Conservation (phyloP, 2,329 filamentous ascomycete genomes). For the Aspergillus sp. region DNA sequence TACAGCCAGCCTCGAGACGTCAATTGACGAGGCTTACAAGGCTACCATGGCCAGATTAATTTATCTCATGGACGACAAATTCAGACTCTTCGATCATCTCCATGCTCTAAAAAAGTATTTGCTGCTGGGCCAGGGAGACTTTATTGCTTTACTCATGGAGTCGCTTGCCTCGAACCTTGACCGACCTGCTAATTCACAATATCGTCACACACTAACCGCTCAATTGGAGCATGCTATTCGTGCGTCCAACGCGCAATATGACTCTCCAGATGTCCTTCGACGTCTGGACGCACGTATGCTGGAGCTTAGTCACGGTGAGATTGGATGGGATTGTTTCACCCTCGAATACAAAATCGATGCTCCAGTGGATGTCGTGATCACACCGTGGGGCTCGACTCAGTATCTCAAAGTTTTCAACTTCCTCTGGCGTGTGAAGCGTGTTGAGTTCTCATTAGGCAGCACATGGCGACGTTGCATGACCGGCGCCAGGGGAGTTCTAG, state of each 20-base stretch:
- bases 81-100: slow-evolving; percentile 91
- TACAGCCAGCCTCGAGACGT: slow-evolving; percentile 85
- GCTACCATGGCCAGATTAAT: slow-evolving; percentile 96
- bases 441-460: slow-evolving; percentile 88
- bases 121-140: slow-evolving; percentile 92
- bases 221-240: slow-evolving; percentile 97
- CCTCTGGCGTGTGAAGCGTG: slow-evolving; percentile 95
- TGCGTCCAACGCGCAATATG: slow-evolving; percentile 95
- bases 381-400: slow-evolving; percentile 91
- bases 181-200: slow-evolving; percentile 93
- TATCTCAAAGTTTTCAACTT: slow-evolving; percentile 99
- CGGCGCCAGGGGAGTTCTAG: slow-evolving; percentile 86
- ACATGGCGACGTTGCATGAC: slow-evolving; percentile 98
- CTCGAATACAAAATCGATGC: slow-evolving; percentile 98
- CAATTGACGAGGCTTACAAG: slow-evolving; percentile 97
- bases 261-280: slow-evolving; percentile 86
- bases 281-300: slow-evolving; percentile 97
- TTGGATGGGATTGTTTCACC: slow-evolving; percentile 99
- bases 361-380: slow-evolving; percentile 95
- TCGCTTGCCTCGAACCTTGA: slow-evolving; percentile 91
- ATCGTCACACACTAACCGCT: slow-evolving; percentile 94
- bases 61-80: slow-evolving; percentile 91
- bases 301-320: slow-evolving; percentile 92
- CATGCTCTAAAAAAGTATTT: slow-evolving; percentile 93
- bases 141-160: slow-evolving; percentile 96